phyloP scores from a whole-genome alignment of 177 flowering plant genomes.

The Vitis hybrid region DNA sequence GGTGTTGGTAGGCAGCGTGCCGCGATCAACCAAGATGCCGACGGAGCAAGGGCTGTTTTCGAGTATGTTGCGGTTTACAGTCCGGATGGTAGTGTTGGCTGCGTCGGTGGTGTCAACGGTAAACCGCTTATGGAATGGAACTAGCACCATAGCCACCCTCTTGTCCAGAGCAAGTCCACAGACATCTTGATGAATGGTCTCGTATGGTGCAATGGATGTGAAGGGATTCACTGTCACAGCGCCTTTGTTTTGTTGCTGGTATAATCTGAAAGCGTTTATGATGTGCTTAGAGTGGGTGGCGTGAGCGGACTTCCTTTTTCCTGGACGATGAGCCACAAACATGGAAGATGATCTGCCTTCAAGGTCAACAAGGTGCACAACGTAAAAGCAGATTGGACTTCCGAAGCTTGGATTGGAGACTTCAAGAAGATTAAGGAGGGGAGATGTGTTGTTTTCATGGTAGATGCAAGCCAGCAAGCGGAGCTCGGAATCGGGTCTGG shows the following conservation, averaged over 20 bases:
- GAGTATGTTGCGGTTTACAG: slow-evolving; percentile 27
- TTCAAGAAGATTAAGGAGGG: slow-evolving; percentile 32
- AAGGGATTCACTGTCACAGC: slow-evolving; percentile 17
- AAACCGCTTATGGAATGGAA: slow-evolving; percentile 42
- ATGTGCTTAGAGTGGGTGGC: slow-evolving; percentile 21
- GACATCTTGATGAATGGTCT: slow-evolving; percentile 44
- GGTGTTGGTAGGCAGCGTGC: background rate
- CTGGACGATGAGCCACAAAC: slow-evolving; percentile 25
- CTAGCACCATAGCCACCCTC: slow-evolving; percentile 25
- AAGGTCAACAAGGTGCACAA: slow-evolving; percentile 36
- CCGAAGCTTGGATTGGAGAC: slow-evolving; percentile 19
- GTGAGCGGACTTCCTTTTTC: background rate
- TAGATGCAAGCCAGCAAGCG: slow-evolving; percentile 32
- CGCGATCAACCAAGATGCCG: slow-evolving; percentile 33
- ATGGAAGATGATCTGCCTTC: slow-evolving; percentile 32
- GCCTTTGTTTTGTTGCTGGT: slow-evolving; percentile 11
- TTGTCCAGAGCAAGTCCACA: slow-evolving; percentile 39
- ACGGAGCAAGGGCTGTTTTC: slow-evolving; percentile 43
- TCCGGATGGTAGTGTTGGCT: background rate
- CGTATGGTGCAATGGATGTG: slow-evolving; percentile 34
- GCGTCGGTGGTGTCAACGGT: slow-evolving; percentile 4
- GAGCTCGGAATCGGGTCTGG: slow-evolving; percentile 22
- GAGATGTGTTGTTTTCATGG: slow-evolving; percentile 23
- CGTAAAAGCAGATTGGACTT: slow-evolving; percentile 29
- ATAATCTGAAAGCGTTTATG: slow-evolving; percentile 28